phyloP scores from a whole-genome alignment of 2,329 filamentous ascomycete genomes.

The Alternaria conjuncta region DNA sequence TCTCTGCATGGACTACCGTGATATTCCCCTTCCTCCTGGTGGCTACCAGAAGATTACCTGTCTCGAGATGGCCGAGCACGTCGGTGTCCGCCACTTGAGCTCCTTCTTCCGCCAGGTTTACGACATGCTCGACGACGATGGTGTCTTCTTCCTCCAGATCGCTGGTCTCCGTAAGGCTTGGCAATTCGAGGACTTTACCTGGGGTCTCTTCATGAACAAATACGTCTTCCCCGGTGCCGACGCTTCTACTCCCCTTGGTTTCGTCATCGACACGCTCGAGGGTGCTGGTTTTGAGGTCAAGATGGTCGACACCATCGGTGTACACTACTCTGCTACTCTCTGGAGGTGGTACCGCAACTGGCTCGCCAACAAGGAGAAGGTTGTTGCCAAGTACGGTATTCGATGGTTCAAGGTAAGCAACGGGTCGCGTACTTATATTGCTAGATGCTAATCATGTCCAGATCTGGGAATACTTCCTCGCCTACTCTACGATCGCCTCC shows the following conservation, averaged over 20 bases:
- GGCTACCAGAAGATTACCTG: slow-evolving; percentile 95
- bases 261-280: slow-evolving; percentile 84
- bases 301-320: slow-evolving; percentile 88
- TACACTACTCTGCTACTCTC: slow-evolving; percentile 95
- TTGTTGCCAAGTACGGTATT: slow-evolving; percentile 92
- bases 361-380: slow-evolving; percentile 91
- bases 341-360: slow-evolving; percentile 99
- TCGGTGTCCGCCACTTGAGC: slow-evolving; percentile 87
- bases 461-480: slow-evolving; percentile 94
- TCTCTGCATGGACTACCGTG: slow-evolving; percentile 96
- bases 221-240: slow-evolving; percentile 98
- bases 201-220: slow-evolving; percentile 99
- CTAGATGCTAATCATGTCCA: slow-evolving; percentile 42
- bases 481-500: slow-evolving; percentile 81
- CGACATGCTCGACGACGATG: slow-evolving; percentile 96
- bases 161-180: slow-evolving; percentile 91
- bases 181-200: slow-evolving; percentile 98
- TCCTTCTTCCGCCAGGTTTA: slow-evolving; percentile 85
- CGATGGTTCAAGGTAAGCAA: slow-evolving; percentile 88
- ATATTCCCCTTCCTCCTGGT: slow-evolving; percentile 79
- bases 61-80: slow-evolving; percentile 98
- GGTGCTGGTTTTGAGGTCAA: slow-evolving; percentile 90
- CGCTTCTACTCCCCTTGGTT: slow-evolving; percentile 90
- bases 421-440: background rate
- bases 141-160: slow-evolving; percentile 94